Conservation (phyloP, 1,139 yeast genomes). For the Pneumocystis sp. region DNA sequence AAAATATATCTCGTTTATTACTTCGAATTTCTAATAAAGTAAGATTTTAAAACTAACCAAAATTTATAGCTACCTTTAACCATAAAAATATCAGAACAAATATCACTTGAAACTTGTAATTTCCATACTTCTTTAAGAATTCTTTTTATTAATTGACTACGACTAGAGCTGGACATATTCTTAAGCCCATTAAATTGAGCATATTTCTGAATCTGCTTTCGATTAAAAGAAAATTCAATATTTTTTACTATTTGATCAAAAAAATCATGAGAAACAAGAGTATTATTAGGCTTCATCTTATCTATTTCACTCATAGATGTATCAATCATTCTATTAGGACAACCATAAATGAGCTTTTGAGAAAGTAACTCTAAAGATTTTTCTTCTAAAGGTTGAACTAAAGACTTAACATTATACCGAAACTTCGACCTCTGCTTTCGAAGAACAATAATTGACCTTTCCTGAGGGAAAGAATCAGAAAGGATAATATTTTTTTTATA, state of each 20-base stretch:
- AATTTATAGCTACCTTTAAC: not conserved
- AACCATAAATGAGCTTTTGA: not conserved
- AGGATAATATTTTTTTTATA: not conserved
- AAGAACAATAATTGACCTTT: not conserved
- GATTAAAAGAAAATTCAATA: not conserved
- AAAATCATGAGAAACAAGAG: not conserved
- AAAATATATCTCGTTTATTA: not conserved
- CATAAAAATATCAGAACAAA: not conserved
- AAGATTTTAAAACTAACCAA: not conserved
- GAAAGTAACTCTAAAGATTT: not conserved
- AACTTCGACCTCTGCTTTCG: not conserved
- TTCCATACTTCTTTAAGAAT: not conserved
- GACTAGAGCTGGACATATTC: not conserved
- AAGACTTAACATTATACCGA: not conserved
- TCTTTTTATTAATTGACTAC: not conserved
- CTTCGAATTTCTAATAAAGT: not conserved
- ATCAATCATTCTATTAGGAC: not conserved
- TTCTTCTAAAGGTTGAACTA: not conserved
- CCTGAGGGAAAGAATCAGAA: not conserved
- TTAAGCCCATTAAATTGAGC: not conserved
- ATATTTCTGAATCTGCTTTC: not conserved
- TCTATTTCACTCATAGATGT: not conserved
- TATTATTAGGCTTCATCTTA: not conserved
- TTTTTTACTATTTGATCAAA: not conserved
- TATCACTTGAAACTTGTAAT: not conserved